Conservation (phyloP, 768 basidiomycete genomes). For the Tubosaeta sp. region DNA sequence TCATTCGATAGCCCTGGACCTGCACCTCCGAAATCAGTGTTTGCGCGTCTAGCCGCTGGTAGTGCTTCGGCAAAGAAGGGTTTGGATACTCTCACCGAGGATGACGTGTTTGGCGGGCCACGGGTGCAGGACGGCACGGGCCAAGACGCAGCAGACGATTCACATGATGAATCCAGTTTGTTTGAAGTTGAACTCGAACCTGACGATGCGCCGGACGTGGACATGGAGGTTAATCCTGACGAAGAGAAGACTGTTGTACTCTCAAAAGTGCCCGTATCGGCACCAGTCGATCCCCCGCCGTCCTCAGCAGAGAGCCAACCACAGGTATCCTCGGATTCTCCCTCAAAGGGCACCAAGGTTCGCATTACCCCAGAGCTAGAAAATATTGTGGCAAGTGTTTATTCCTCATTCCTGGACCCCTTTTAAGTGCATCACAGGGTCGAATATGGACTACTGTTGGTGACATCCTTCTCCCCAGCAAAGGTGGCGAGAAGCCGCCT, state of each 20-base stretch:
- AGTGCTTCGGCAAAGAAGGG: conserved; percentile 7
- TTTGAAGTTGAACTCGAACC: conserved; percentile 8
- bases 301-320: conserved; percentile 2
- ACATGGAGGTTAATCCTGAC: conserved; percentile 14
- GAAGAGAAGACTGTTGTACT: conserved; percentile 33
- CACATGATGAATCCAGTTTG: conserved; percentile 12
- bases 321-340: conserved; percentile 12
- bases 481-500: conserved; percentile 40
- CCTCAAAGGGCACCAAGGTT: conserved; percentile 34
- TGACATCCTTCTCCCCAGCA: conserved; percentile 58
- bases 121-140: not conserved
- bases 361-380: conserved; percentile 62
- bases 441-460: conserved; percentile 68
- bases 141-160: conserved; percentile 2
- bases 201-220: conserved; percentile 2
- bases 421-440: conserved; percentile 34
- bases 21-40: conserved; percentile 27
- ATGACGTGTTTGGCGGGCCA: conserved; percentile 7
- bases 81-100: not conserved
- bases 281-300: not conserved
- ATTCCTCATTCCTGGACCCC: not conserved
- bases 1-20: conserved; percentile 46
- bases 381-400: conserved; percentile 50
- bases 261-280: conserved; percentile 10
- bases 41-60: conserved; percentile 20